phyloP scores from a whole-genome alignment of 2,329 filamentous ascomycete genomes.

The Epichloe aotearoae region DNA sequence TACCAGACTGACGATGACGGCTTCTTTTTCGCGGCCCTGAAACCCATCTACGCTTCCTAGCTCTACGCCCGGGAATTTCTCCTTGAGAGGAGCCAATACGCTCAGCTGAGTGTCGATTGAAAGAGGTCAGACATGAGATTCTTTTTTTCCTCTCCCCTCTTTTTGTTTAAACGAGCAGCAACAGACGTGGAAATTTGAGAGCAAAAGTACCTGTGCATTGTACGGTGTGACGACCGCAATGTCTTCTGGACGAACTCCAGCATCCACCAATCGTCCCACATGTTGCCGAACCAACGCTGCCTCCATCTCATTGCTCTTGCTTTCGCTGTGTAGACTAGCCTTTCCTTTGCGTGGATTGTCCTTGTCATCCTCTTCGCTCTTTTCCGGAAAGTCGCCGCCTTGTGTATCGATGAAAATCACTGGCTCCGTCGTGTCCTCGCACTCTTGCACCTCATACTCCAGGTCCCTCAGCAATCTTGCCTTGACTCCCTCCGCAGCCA shows the following conservation, averaged over 20 bases:
- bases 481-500: constrained; percentile 71
- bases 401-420: constrained; percentile 94
- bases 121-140: constrained; percentile 1
- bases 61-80: constrained; percentile 71
- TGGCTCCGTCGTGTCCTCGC: constrained; percentile 77
- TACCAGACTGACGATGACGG: constrained; percentile 84
- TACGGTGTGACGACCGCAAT: constrained; percentile 94
- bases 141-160: neutral
- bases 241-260: constrained; percentile 69
- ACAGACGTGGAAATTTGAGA: neutral
- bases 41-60: constrained; percentile 96
- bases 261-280: constrained; percentile 59
- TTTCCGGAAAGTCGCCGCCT: constrained; percentile 82
- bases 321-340: constrained; percentile 37
- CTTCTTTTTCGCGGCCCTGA: constrained; percentile 94
- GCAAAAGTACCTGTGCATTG: constrained; percentile 60
- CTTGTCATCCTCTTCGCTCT: constrained; percentile 58
- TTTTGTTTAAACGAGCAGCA: neutral
- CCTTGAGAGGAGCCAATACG: constrained; percentile 66
- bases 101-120: constrained; percentile 44
- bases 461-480: constrained; percentile 62
- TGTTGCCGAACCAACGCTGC: constrained; percentile 69
- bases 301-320: constrained; percentile 88
- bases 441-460: constrained; percentile 62
- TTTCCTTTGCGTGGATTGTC: constrained; percentile 29